These are phyloP conservation scores for Evernia prunastri DNA, from an alignment of 495 filamentous ascomycete genomes.

Conservation along the genomic window DNA sequence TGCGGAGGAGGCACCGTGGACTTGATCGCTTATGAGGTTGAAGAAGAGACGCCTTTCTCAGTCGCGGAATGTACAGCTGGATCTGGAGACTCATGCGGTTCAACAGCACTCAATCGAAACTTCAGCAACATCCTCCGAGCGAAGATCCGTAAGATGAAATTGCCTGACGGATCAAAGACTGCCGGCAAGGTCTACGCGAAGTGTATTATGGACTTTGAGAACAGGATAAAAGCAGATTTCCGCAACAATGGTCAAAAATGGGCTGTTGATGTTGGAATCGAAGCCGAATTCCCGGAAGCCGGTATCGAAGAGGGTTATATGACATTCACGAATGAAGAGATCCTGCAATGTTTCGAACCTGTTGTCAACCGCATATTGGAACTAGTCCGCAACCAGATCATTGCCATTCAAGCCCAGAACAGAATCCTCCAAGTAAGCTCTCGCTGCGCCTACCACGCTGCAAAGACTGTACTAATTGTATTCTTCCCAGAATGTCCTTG, in stretches of 20 bases:
- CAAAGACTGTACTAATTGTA: constrained; percentile 23
- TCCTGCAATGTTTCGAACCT: constrained; percentile 73
- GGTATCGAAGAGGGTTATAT: constrained; percentile 77
- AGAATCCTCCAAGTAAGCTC: constrained; percentile 57
- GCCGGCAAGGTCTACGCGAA: constrained; percentile 75
- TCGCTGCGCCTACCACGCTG: background rate
- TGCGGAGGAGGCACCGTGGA: constrained; percentile 77
- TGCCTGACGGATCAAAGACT: constrained; percentile 70
- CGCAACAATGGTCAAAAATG: constrained; percentile 77
- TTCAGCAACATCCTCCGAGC: constrained; percentile 76
- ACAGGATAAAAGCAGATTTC: constrained; percentile 77
- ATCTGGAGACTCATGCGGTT: constrained; percentile 72
- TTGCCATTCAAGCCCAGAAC: constrained; percentile 74
- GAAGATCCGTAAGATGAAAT: constrained; percentile 76
- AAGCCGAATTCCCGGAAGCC: constrained; percentile 72
- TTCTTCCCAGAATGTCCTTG: constrained; percentile 56
- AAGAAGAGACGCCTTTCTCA: constrained; percentile 70
- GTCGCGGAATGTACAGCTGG: constrained; percentile 73
- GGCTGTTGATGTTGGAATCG: constrained; percentile 76
- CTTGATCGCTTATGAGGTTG: constrained; percentile 75
- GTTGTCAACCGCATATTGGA: constrained; percentile 74
- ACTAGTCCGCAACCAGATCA: constrained; percentile 73
- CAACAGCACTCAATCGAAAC: constrained; percentile 72
- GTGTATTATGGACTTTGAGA: constrained; percentile 83
- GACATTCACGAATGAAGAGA: constrained; percentile 79